Evolutionary conservation across 345 rosid genomes (phyloP).

Genomic region (Salix brachista): DNA sequence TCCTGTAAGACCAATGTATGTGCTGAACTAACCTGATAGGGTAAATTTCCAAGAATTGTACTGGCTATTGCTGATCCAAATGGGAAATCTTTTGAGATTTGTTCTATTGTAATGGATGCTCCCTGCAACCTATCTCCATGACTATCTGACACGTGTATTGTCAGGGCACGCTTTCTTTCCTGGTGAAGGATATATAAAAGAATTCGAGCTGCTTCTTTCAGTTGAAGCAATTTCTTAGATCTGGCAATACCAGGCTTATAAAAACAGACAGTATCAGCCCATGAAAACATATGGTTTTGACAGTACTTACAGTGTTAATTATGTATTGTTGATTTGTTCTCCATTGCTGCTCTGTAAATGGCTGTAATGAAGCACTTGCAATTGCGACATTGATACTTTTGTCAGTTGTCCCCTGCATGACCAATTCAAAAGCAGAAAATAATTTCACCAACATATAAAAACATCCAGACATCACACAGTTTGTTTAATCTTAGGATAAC

Average conservation of each 20-base stretch:
- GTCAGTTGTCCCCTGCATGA: conserved; percentile 38
- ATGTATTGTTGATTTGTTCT: conserved; percentile 51
- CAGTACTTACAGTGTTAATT: conserved; percentile 43
- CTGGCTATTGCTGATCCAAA: conserved; percentile 76
- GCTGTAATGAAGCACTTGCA: conserved; percentile 58
- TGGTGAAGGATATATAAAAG: conserved; percentile 10
- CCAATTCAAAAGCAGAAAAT: background rate
- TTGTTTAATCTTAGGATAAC: background rate
- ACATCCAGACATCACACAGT: background rate
- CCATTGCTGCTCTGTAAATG: conserved; percentile 73
- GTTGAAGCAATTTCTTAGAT: background rate
- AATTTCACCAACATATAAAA: background rate
- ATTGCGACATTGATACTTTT: conserved; percentile 32
- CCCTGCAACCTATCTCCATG: conserved; percentile 54
- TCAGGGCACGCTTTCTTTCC: conserved; percentile 71
- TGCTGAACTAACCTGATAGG: conserved; percentile 57
- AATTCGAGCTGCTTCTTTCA: background rate
- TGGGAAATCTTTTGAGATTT: conserved; percentile 75
- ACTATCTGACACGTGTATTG: conserved; percentile 56
- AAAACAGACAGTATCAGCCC: background rate
- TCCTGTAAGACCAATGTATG: background rate
- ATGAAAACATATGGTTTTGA: background rate
- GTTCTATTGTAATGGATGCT: conserved; percentile 42
- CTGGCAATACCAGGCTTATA: too few relatives aligned
- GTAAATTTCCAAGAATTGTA: conserved; percentile 59